Conservation (phyloP, 148 eudicot genomes). For the Polygonum aviculare region DNA sequence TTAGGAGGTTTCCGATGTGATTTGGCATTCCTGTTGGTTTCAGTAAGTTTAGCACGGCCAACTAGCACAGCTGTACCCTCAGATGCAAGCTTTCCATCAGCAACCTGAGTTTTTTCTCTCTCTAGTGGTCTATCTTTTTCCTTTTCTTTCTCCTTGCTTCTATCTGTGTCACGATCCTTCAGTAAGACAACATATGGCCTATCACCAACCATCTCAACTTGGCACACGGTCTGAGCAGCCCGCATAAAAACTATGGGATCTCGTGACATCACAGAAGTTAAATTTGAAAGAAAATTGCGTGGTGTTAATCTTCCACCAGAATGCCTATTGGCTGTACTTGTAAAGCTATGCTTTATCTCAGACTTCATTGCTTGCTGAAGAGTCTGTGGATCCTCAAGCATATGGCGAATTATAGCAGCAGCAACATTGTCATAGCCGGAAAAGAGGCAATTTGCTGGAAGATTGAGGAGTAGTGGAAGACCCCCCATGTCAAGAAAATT, state of each 20-base stretch:
- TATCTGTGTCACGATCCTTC: conserved; percentile 90
- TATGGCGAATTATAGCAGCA: conserved; percentile 81
- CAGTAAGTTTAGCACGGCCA: conserved; percentile 60
- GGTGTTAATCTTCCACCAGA: conserved; percentile 80
- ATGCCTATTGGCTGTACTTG: conserved; percentile 61
- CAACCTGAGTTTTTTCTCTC: conserved; percentile 36
- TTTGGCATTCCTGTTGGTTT: conserved; percentile 53
- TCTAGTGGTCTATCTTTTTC: conserved; percentile 27
- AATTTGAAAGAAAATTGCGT: conserved; percentile 64
- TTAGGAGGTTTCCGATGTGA: conserved; percentile 71
- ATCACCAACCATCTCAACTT: conserved; percentile 96
- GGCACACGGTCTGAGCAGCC: conserved; percentile 88
- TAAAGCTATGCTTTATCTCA: conserved; percentile 80
- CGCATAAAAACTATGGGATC: conserved; percentile 86
- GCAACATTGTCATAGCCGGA: conserved; percentile 89
- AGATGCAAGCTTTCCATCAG: conserved; percentile 43
- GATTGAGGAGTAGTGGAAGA: conserved; percentile 68
- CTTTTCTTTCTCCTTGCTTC: conserved; percentile 69
- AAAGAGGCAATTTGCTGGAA: conserved; percentile 78
- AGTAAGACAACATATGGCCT: conserved; percentile 72
- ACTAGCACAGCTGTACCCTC: conserved; percentile 29
- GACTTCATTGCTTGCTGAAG: conserved; percentile 98
- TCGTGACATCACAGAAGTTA: conserved; percentile 60
- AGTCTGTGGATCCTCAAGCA: conserved; percentile 97
- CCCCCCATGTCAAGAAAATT: conserved; percentile 83